Conservation (phyloP, 768 basidiomycete species). For the Hericium coralloides region DNA sequence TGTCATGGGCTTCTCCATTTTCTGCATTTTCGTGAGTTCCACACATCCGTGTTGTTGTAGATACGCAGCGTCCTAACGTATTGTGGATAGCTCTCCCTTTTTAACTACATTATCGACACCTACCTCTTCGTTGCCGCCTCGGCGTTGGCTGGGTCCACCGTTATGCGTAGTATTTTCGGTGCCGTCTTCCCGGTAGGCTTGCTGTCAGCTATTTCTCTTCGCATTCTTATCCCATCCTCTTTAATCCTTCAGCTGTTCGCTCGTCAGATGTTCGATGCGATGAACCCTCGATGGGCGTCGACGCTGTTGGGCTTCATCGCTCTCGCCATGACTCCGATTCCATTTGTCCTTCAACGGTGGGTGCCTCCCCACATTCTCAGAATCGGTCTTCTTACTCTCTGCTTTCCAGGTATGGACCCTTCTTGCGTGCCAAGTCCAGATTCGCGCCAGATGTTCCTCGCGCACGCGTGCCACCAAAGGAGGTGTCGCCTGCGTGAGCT, state of each 20-base stretch:
- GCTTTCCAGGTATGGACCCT: conserved; percentile 3
- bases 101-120: conserved; percentile 57
- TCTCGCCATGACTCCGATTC: conserved; percentile 37
- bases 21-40: conserved; percentile 39
- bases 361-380: not conserved
- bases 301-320: conserved; percentile 46
- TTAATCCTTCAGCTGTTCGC: conserved; percentile 35
- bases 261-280: conserved; percentile 40
- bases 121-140: conserved; percentile 48
- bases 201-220: no score
- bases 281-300: conserved; percentile 51
- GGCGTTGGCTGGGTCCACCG: conserved; percentile 44
- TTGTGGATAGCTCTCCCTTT: conserved; percentile 33
- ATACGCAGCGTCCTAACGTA: not conserved
- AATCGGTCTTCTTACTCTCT: not conserved
- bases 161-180: conserved; percentile 44
- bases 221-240: not conserved
- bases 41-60: not conserved
- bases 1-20: conserved; percentile 43
- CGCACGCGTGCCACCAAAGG: not conserved
- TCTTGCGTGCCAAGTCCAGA: conserved; percentile 11
- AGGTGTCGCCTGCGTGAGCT: no score
- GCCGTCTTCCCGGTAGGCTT: conserved; percentile 17
- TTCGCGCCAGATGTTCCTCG: conserved; percentile 1
- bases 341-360: conserved; percentile 18